These are phyloP conservation scores for barrel medic (Medicago truncatula) DNA, from an alignment of 306 rosid genomes.

Conservation along the genomic window DNA sequence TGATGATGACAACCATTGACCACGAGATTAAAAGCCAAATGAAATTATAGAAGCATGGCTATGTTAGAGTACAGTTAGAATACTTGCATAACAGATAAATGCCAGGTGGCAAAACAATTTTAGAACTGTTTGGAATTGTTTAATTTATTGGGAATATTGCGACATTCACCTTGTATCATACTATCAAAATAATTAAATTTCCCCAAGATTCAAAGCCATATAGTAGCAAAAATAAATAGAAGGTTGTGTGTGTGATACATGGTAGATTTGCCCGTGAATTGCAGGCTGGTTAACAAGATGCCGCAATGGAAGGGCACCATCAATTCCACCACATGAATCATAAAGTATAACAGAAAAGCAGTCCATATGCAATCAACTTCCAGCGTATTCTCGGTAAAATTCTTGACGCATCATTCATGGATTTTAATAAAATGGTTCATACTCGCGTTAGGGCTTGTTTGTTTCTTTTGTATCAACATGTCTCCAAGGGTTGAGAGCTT, in stretches of 20 bases:
- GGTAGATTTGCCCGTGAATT: neutral
- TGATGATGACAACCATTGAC: no score
- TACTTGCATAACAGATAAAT: neutral
- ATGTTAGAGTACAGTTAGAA: no score
- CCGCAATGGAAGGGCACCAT: neutral
- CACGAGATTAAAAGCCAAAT: no score
- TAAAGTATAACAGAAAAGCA: constrained; percentile 12
- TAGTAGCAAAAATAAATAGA: neutral
- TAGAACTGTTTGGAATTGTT: no score
- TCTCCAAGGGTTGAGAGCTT: constrained; percentile 63
- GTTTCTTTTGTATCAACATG: constrained; percentile 42
- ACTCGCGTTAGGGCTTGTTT: constrained; percentile 41
- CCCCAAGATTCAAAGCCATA: neutral
- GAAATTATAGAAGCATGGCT: no score
- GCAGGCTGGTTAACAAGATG: neutral
- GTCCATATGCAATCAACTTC: constrained; percentile 18
- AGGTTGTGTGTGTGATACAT: neutral
- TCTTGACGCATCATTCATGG: constrained; percentile 3
- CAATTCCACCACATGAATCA: neutral
- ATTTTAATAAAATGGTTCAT: neutral
- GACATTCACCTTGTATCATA: neutral
- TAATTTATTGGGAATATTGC: neutral
- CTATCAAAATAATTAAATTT: neutral
- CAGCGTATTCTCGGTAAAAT: constrained; percentile 7
- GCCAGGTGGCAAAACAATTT: neutral